Evolutionary conservation across 2,329 filamentous ascomycete genomes (phyloP).

Genomic region (Pseudovirgaria hyperparasitica): DNA sequence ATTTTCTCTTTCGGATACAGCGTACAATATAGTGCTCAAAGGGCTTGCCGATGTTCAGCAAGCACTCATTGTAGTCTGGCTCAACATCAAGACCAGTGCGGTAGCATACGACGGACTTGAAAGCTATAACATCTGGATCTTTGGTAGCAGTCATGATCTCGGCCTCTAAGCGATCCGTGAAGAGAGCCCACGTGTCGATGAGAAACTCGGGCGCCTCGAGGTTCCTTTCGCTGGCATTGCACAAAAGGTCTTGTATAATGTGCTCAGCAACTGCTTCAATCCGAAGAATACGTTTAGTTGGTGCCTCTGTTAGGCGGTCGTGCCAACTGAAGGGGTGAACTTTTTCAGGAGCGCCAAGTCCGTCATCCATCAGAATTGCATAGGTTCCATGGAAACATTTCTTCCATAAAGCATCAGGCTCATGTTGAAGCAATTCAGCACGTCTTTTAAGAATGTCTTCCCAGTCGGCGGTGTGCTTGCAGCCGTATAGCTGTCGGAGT

Average conservation of each 20-base stretch:
- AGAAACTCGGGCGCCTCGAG: slow-evolving; percentile 20
- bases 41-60: slow-evolving; percentile 18
- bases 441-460: slow-evolving; percentile 39
- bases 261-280: slow-evolving; percentile 61
- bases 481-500: slow-evolving; percentile 51
- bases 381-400: slow-evolving; percentile 61
- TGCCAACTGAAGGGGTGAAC: slow-evolving; percentile 47
- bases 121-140: slow-evolving; percentile 59
- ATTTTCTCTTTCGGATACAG: slow-evolving; percentile 26
- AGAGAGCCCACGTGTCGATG: slow-evolving; percentile 27
- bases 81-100: slow-evolving; percentile 54
- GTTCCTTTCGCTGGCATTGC: slow-evolving; percentile 22
- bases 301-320: slow-evolving; percentile 48
- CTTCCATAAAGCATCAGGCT: slow-evolving; percentile 43
- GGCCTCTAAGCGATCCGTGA: slow-evolving; percentile 37
- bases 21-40: slow-evolving; percentile 30
- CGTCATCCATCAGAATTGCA: slow-evolving; percentile 66
- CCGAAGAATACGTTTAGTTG: slow-evolving; percentile 61
- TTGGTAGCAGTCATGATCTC: slow-evolving; percentile 45
- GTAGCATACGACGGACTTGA: slow-evolving; percentile 78
- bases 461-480: slow-evolving; percentile 45
- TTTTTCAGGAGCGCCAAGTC: slow-evolving; percentile 42
- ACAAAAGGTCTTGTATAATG: slow-evolving; percentile 41
- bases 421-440: slow-evolving; percentile 30
- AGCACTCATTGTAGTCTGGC: slow-evolving; percentile 28